Evolutionary conservation across 1,139 yeast species (phyloP).

Genomic region (Scheffersomyces quercinus): DNA sequence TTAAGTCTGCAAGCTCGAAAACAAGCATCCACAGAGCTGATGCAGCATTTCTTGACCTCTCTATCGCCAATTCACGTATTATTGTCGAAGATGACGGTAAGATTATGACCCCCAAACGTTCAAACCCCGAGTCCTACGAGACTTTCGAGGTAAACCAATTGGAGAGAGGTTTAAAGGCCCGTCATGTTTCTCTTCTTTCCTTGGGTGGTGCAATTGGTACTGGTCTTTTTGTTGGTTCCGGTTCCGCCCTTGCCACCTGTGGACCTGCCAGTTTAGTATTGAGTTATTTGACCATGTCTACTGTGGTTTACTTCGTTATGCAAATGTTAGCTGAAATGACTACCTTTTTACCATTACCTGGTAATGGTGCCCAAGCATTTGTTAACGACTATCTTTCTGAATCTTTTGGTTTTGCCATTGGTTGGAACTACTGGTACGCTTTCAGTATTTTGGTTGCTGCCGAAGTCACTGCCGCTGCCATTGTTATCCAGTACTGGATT

Average conservation of each 20-base stretch:
- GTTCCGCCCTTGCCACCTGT: slow-evolving; percentile 42
- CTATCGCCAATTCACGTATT: slow-evolving; percentile 35
- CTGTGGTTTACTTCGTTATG: slow-evolving; percentile 56
- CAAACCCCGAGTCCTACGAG: slow-evolving; percentile 16
- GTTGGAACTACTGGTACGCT: slow-evolving; percentile 52
- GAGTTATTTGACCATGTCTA: slow-evolving; percentile 50
- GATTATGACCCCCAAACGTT: slow-evolving; percentile 23
- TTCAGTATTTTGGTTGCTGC: slow-evolving; percentile 51
- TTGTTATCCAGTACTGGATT: slow-evolving; percentile 60
- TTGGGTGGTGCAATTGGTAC: slow-evolving; percentile 46
- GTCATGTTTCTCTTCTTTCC: slow-evolving; percentile 41
- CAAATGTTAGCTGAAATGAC: slow-evolving; percentile 65
- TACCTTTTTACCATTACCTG: slow-evolving; percentile 53
- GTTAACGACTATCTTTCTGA: slow-evolving; percentile 36
- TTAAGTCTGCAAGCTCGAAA: slow-evolving; percentile 6
- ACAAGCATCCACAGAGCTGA: slow-evolving; percentile 10
- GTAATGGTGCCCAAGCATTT: slow-evolving; percentile 43
- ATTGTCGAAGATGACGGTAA: slow-evolving; percentile 34
- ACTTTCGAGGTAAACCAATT: slow-evolving; percentile 20
- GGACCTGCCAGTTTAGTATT: slow-evolving; percentile 55
- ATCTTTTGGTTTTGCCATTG: slow-evolving; percentile 48
- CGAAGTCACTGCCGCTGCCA: slow-evolving; percentile 55
- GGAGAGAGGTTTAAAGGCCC: slow-evolving; percentile 38
- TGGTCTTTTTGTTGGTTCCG: slow-evolving; percentile 49
- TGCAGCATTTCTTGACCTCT: slow-evolving; percentile 26